Base-by-base conservation (phyloP, 305 asterid species). In the Plantago coronopus region DNA sequence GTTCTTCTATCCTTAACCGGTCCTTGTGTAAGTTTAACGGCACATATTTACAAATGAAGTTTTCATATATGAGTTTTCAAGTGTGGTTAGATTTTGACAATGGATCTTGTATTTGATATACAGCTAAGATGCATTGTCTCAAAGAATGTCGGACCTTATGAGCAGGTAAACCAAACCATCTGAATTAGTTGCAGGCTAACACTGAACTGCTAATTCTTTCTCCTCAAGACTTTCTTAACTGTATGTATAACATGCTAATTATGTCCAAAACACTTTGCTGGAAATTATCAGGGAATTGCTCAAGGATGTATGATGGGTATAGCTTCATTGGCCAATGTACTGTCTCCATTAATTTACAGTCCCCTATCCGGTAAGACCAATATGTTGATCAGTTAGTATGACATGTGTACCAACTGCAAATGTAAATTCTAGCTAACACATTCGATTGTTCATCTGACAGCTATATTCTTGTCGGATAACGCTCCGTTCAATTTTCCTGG, bases 51-150 rank as follows among this genome's bases (percentile, higher is more conserved):
- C 0, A 34, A 7, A 53, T 53, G 1, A 51, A 53, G 17, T 15
- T 53, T 19, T 53, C 42, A 23, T 11, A 53, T 23, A 3, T 53
- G 13, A 22, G 29, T 25, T 31, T 50, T 50, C 37, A 49, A 19
- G 14, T 19, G 55, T 50, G 42, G 31, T 17, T 34, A 34, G 40
- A 21, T 20, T 10, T 29, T 57, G 13, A 61, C 21, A 21, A 58
- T 19, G 2, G 1, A 38, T n/a, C 21, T 5, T 61, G 15, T 47
- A 31, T 48, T 37, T 7, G 17, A 47, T 18, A 10, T 66, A 22
- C 83, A 83, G 90, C 51, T 83, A 29, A 66, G 87, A 57, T 81
- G 91, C 87, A 83, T 81, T 29, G 69, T 81, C 16, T 83, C 91
- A 18, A 78, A 77, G 67, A 76, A 72, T 72, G 91, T 83, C 8